Evolutionary conservation across 1,139 yeast genomes (phyloP), one percentile per base, ranked within the genome.

Genomic region (Eremothecium sinecaudum): DNA sequence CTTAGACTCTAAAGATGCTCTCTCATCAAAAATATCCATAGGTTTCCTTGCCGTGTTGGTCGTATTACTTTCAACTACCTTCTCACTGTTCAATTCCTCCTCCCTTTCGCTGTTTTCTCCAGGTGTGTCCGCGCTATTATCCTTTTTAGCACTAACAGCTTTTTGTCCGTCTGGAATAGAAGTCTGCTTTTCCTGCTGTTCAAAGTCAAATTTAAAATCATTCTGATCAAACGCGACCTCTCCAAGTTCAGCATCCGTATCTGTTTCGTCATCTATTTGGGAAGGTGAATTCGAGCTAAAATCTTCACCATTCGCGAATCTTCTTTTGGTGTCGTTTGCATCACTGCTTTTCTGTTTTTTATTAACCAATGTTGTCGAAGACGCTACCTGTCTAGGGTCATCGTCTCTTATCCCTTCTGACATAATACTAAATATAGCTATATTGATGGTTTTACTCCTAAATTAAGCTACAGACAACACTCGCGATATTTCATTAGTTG

Each of bases 171-270:
- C 25, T n/a, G n/a, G n/a, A n/a, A n/a, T n/a, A n/a, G n/a, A n/a
- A n/a, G n/a, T n/a, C n/a, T n/a, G n/a, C 21, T 27, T 18, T 25
- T 22, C 56, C 31, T 53, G 57, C 35, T 49, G 50, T 24, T 55
- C 59, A 31, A 54, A 53, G 31, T 55, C 59, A 37, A 55, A 53
- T 12, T 48, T 42, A 52, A 54, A 50, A 23, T 38, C 38, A 9
- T 48, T 56, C 6, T 49, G 39, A 37, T 47, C 55, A 34, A 54
- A 55, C 25, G 51, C 52, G 3, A 55, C 45, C 28, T 48, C 58
- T 3, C 58, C 58, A 8, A 46, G 39, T 5, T 53, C 59, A 22
- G 51, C 55, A 37, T 57, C 61, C 3, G 60, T 54, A 32, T 56
- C 60, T 1, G 59, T 56, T 32, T 54, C 58, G 18, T 49, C 50